Evolutionary conservation across 1,139 yeast genomes (phyloP).

Genomic region (Taphrina sp.): DNA sequence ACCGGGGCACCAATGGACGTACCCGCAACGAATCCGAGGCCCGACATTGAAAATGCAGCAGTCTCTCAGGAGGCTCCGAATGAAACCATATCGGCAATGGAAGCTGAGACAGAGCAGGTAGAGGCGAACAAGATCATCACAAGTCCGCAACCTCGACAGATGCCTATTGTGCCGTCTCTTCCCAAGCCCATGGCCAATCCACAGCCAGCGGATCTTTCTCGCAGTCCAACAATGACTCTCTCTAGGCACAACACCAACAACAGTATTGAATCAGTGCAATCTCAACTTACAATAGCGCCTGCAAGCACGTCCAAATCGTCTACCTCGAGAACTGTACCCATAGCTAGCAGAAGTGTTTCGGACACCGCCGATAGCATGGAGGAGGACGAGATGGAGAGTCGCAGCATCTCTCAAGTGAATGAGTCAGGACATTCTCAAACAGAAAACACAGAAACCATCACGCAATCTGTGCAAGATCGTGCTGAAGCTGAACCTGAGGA

Average conservation of each 20-base stretch:
- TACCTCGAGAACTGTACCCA: neutral
- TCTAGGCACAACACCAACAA: neutral
- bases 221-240: neutral
- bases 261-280: neutral
- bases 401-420: neutral
- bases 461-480: neutral
- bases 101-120: too few species aligned
- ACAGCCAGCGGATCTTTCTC: too few species aligned
- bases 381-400: neutral
- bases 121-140: too few species aligned
- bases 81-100: neutral
- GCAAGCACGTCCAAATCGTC: neutral
- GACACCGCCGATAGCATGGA: neutral
- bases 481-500: conserved; percentile 43
- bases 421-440: too few species aligned
- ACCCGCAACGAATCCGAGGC: neutral
- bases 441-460: neutral
- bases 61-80: neutral
- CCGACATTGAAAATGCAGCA: neutral
- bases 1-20: neutral
- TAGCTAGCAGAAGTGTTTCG: neutral
- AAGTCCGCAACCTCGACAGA: neutral
- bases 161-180: neutral
- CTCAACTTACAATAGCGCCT: neutral
- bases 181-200: too few species aligned